phyloP scores from a whole-genome alignment of 2,329 filamentous ascomycete genomes.

The Alternaria ethzedia region DNA sequence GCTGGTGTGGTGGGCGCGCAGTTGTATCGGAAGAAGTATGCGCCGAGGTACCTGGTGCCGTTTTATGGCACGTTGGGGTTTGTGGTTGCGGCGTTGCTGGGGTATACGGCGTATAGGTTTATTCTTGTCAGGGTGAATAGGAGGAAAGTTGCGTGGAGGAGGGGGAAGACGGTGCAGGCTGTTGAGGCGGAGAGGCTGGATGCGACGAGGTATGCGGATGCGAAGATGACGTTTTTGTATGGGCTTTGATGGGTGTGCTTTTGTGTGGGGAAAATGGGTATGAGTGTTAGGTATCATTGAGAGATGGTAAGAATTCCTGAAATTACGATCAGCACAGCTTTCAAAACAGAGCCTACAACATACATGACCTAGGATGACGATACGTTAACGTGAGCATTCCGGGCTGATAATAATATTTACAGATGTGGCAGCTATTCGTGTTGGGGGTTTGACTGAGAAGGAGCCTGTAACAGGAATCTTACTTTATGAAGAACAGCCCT shows the following conservation, averaged over 20 bases:
- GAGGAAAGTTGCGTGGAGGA: constrained; percentile 16
- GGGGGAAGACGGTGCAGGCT: constrained; percentile 15
- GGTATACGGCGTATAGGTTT: constrained; percentile 28
- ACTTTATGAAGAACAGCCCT: too few relatives aligned
- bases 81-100: constrained; percentile 23
- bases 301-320: too few relatives aligned
- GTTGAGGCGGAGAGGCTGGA: constrained; percentile 27
- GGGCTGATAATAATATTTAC: too few relatives aligned
- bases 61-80: constrained; percentile 33
- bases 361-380: too few relatives aligned
- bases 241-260: constrained; percentile 23
- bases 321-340: too few relatives aligned
- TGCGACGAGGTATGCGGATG: constrained; percentile 25
- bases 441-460: too few relatives aligned
- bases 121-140: constrained; percentile 23
- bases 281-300: too few relatives aligned
- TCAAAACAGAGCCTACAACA: too few relatives aligned
- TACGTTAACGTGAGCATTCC: too few relatives aligned
- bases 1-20: constrained; percentile 31
- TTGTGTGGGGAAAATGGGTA: too few relatives aligned
- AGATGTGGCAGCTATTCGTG: too few relatives aligned
- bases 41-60: constrained; percentile 24
- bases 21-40: constrained; percentile 24
- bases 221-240: constrained; percentile 35
- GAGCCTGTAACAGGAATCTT: too few relatives aligned